Evolutionary conservation across 2,329 filamentous ascomycete species (phyloP).

Genomic region (Alternaria sp.): DNA sequence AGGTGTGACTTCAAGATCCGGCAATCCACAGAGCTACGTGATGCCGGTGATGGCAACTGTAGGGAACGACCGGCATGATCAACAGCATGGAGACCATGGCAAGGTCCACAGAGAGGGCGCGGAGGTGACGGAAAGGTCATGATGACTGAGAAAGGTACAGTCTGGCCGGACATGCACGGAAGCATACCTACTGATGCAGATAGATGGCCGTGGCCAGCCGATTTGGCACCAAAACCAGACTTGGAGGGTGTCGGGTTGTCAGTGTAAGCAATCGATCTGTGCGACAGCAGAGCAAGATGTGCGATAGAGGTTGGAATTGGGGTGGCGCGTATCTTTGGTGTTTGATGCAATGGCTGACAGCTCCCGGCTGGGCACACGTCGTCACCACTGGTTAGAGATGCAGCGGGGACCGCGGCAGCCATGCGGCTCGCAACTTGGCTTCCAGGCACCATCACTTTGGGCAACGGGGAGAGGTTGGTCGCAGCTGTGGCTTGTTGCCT

Average conservation of each 20-base stretch:
- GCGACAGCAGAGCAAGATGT: conserved; percentile 5
- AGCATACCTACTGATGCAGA: conserved; percentile 31
- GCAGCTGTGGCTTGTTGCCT: conserved; percentile 6
- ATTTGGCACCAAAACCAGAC: conserved; percentile 5
- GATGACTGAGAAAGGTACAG: conserved; percentile 29
- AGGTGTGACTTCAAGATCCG: conserved; percentile 5
- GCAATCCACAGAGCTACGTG: conserved; percentile 18
- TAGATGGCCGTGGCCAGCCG: conserved; percentile 8
- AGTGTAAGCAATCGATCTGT: conserved; percentile 4
- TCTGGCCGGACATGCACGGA: conserved; percentile 34
- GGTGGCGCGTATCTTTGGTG: conserved; percentile 20
- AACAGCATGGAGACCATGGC: background rate
- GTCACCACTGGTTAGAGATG: conserved; percentile 14
- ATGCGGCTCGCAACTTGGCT: conserved; percentile 22
- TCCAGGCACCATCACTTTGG: conserved; percentile 12
- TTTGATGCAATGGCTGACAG: conserved; percentile 17
- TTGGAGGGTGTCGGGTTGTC: conserved; percentile 2
- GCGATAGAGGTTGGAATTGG: conserved; percentile 4
- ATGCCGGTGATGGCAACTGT: conserved; percentile 17
- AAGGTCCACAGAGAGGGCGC: conserved; percentile 18
- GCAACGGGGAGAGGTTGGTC: background rate
- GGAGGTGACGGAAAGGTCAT: conserved; percentile 38
- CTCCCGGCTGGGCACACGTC: conserved; percentile 20
- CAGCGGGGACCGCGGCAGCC: conserved; percentile 16
- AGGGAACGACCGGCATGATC: conserved; percentile 25